Base-by-base conservation (phyloP, 331 rosid species). In the Stylosanthes scabra region DNA sequence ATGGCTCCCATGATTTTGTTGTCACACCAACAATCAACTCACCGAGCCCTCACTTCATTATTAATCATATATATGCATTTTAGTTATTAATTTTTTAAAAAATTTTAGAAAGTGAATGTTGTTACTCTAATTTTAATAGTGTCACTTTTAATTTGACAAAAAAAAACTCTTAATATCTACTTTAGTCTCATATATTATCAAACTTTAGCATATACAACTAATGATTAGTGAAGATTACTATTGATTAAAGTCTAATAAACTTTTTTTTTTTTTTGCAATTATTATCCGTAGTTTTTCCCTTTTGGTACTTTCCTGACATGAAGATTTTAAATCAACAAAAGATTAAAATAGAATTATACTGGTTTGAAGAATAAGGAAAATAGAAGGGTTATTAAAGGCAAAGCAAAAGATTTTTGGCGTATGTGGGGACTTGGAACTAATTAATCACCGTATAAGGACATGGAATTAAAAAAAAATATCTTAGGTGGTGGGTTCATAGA, bases 21-120 rank as follows among this genome's bases (percentile, higher is more conserved):
- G 61, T 56, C 70, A 67, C 79, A 74, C 73, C 70, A 74, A 66
- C 85, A 70, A 54, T 59, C 61, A 84, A 63, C 70, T 60, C 42
- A 73, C 83, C 71, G 59, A 14, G 31, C 63, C 20, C 37, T 9
- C 13, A 11, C 37, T 10, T 3, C 39, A 50, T 72, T 34, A 10
- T 45, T 46, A 31, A 46, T 31, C 13, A 66, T 47, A 13, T 25
- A 66, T 47, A 13, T 25, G 31, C 4, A 9, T 6, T 2, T 9
- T n/a, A 14, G n/a, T n/a, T n/a, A n/a, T n/a, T 49, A 31, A 4
- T 34, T 34, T 34, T 34, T 34, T n/a, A n/a, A n/a, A n/a, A n/a
- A 34, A 3, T 34, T 34, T 34, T 34, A 34, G 39, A 34, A 6
- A 34, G 4, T 34, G 4, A 34, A 3, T 34, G 6, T 34, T 34